Conservation (phyloP, 495 filamentous ascomycete genomes). For the Aspergillus homomorphus region DNA sequence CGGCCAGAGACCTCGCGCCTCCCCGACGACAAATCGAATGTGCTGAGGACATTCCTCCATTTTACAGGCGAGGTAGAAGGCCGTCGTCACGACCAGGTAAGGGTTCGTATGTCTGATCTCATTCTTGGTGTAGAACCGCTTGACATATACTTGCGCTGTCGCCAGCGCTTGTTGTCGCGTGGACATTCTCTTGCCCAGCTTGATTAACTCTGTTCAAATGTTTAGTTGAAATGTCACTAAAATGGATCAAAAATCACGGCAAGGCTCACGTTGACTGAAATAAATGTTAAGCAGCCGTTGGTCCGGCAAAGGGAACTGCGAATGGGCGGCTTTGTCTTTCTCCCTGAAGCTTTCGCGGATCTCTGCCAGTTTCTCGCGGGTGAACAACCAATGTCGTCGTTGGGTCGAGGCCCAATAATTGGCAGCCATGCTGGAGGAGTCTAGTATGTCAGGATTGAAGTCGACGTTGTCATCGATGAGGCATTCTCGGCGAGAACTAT, state of each 20-base stretch:
- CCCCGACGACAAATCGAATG: slow-evolving; percentile 80
- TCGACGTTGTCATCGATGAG: background rate
- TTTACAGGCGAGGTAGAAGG: slow-evolving; percentile 94
- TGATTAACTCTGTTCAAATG: slow-evolving; percentile 62
- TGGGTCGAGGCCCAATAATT: slow-evolving; percentile 98
- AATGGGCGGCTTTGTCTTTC: slow-evolving; percentile 64
- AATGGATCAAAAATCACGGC: background rate
- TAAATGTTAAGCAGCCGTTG: slow-evolving; percentile 82
- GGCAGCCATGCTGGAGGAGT: slow-evolving; percentile 66
- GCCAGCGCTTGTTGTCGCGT: slow-evolving; percentile 90
- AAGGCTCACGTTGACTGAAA: slow-evolving; percentile 75
- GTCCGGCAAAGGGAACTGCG: slow-evolving; percentile 78
- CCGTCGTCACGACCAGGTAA: slow-evolving; percentile 85
- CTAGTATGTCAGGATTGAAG: background rate
- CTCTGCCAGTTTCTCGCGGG: slow-evolving; percentile 69
- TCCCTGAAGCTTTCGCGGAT: slow-evolving; percentile 71
- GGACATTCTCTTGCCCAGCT: slow-evolving; percentile 72
- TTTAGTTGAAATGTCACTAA: slow-evolving; percentile 10
- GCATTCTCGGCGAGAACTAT: background rate
- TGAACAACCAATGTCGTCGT: slow-evolving; percentile 84
- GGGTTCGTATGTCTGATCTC: slow-evolving; percentile 92
- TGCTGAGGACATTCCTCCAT: slow-evolving; percentile 98
- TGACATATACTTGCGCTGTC: slow-evolving; percentile 91
- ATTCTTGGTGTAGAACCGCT: slow-evolving; percentile 88
- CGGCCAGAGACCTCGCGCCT: slow-evolving; percentile 85